Evolutionary conservation across 371 early-diverging fungal species (phyloP).

Genomic region (Syncephalastrum racemosum): DNA sequence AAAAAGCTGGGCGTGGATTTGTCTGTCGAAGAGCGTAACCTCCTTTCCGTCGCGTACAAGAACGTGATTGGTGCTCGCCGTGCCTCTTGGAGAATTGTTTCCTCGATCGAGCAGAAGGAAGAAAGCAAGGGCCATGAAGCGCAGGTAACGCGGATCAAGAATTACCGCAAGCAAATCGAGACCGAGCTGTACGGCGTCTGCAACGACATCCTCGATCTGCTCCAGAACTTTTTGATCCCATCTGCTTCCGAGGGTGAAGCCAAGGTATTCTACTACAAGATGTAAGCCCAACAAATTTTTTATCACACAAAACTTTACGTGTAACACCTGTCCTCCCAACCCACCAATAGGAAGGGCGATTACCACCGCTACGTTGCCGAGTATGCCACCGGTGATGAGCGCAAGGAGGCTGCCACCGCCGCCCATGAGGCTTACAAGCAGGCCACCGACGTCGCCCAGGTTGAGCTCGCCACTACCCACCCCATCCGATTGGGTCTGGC

Average conservation of each 20-base stretch:
- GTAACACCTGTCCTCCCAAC: background rate
- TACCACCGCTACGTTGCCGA: constrained; percentile 99
- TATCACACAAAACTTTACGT: background rate
- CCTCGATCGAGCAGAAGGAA: constrained; percentile 98
- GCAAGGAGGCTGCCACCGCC: constrained; percentile 84
- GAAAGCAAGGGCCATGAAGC: constrained; percentile 87
- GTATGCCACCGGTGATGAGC: constrained; percentile 86
- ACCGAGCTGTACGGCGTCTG: constrained; percentile 94
- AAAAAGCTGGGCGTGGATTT: constrained; percentile 66
- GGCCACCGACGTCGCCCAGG: constrained; percentile 94
- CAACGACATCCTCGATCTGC: constrained; percentile 91
- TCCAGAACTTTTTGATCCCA: constrained; percentile 89
- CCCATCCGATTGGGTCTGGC: constrained; percentile 99
- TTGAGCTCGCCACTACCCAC: constrained; percentile 95
- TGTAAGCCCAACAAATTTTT: constrained; percentile 57
- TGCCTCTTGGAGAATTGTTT: constrained; percentile 99
- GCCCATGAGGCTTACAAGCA: constrained; percentile 97
- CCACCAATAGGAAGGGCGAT: constrained; percentile 91
- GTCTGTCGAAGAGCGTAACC: constrained; percentile 97
- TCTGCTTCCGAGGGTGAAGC: constrained; percentile 90
- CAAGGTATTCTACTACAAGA: constrained; percentile 99
- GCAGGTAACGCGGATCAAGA: constrained; percentile 88
- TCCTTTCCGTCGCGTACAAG: constrained; percentile 99
- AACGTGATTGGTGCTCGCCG: constrained; percentile 99
- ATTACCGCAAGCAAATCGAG: constrained; percentile 93